Percentiles rank a stretch among this genome's conserved stretches.
phyloP scores from a whole-genome alignment of 768 basidiomycete species.

The Suillus variegatus region DNA sequence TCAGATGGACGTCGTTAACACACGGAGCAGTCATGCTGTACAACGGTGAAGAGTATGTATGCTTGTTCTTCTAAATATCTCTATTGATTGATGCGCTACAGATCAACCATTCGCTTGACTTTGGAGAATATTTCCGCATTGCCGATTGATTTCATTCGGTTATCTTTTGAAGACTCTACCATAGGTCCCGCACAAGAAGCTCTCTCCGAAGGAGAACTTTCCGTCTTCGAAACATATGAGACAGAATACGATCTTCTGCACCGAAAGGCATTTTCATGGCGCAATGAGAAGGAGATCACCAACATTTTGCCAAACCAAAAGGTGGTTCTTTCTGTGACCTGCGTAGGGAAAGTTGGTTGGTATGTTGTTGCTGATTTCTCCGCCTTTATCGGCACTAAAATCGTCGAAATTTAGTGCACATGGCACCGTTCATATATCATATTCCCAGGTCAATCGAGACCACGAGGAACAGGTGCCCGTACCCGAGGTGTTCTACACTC shows the following conservation, averaged over 20 bases:
- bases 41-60: constrained; percentile 83
- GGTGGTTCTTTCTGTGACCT: constrained; percentile 64
- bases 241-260: constrained; percentile 81
- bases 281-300: constrained; percentile 41
- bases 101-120: constrained; percentile 81
- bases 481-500: constrained; percentile 71
- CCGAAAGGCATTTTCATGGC: constrained; percentile 81
- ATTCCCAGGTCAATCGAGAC: constrained; percentile 64
- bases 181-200: constrained; percentile 73
- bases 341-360: constrained; percentile 93
- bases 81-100: constrained; percentile 32
- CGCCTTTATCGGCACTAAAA: constrained; percentile 4
- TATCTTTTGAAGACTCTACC: constrained; percentile 91
- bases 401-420: constrained; percentile 52
- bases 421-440: constrained; percentile 82
- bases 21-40: constrained; percentile 96
- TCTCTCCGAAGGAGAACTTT: constrained; percentile 77
- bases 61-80: constrained; percentile 1
- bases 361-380: constrained; percentile 40
- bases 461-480: constrained; percentile 31
- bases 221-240: constrained; percentile 87
- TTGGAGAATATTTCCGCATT: constrained; percentile 87
- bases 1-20: constrained; percentile 85
- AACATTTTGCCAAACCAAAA: constrained; percentile 71
- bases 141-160: constrained; percentile 81